Base-by-base conservation (phyloP, 148 eudicot species). In the Linanthus parryae region DNA sequence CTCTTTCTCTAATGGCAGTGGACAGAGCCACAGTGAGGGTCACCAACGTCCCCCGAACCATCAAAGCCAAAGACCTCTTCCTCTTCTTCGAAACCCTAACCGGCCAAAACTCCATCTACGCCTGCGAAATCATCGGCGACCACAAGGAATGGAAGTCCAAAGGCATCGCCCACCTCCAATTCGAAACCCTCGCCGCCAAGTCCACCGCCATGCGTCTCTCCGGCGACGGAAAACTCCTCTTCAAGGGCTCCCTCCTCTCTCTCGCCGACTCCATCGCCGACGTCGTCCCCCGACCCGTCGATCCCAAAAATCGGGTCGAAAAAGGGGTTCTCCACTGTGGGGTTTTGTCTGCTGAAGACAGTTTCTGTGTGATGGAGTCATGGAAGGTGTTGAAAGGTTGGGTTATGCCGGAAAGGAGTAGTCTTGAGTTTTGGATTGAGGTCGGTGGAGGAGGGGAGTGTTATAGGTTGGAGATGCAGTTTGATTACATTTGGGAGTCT, bases 131-230 rank as follows among this genome's bases (percentile, higher is more conserved):
- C 59, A 56, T 69, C 81, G 65, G 87, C 5, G 87, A 84, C 3
- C 77, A 56, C 54, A 74, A 74, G 19, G 77, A 87, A 64, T 92
- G 98, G 98, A 87, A 84, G 35, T 79, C 98, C 9, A 53, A 61
- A 23, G 98, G 96, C 49, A 70, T 64, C 20, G 98, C 96, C 0
- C 67, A 85, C 1, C 78, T 84, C 17, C 98, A 92, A 23, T 91
- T 91, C 62, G 84, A 84, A 24, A 75, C 94, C 83, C 84, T 73
- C 21, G 73, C 62, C 8, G 35, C 66, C 8, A 91, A 84, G 42
- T 31, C 62, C 3, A 35, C 52, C 23, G 94, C 96, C 22, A 18
- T 56, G 5, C 27, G 58, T 2, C 65, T 87, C 2, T 68, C 64
- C 11, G 23, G 16, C 0, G 52, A 69, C 2, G 65, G 70, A 1